Evolutionary conservation across 164 flowering plant species (phyloP).

Genomic region (Euptelea pleiosperma): DNA sequence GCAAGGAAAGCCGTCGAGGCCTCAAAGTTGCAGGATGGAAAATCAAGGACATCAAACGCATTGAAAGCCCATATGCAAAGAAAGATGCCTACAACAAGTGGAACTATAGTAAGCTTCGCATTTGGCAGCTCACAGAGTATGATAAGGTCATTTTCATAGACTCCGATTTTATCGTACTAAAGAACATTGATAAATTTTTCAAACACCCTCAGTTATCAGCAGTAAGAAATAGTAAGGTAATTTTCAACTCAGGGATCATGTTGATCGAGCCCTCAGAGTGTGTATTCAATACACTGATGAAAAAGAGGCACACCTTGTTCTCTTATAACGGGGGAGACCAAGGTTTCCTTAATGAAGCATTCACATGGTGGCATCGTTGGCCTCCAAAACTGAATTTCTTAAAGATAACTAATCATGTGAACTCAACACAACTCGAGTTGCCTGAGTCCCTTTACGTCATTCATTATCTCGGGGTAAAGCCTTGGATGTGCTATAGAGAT

Average conservation of each 20-base stretch:
- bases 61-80: conserved; percentile 46
- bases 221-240: conserved; percentile 21
- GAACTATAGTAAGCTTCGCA: too few relatives aligned
- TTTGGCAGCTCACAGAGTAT: too few relatives aligned
- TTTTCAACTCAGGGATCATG: conserved; percentile 80
- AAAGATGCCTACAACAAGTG: too few relatives aligned
- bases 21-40: conserved; percentile 63
- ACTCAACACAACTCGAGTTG: neutral
- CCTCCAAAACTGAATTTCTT: conserved; percentile 41
- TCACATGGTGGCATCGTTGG: conserved; percentile 78
- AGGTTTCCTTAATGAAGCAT: too few relatives aligned
- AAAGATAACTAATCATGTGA: conserved; percentile 17
- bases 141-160: conserved; percentile 69
- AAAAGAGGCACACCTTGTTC: conserved; percentile 18
- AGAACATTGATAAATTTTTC: conserved; percentile 52
- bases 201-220: conserved; percentile 54
- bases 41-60: too few relatives aligned
- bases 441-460: conserved; percentile 35
- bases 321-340: conserved; percentile 83
- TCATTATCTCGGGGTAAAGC: conserved; percentile 77
- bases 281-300: conserved; percentile 48
- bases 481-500: conserved; percentile 73
- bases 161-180: conserved; percentile 53
- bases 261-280: too few relatives aligned
- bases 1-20: conserved; percentile 28